phyloP scores from a whole-genome alignment of 2,329 filamentous ascomycete genomes.

The Polytolypa hystricis region DNA sequence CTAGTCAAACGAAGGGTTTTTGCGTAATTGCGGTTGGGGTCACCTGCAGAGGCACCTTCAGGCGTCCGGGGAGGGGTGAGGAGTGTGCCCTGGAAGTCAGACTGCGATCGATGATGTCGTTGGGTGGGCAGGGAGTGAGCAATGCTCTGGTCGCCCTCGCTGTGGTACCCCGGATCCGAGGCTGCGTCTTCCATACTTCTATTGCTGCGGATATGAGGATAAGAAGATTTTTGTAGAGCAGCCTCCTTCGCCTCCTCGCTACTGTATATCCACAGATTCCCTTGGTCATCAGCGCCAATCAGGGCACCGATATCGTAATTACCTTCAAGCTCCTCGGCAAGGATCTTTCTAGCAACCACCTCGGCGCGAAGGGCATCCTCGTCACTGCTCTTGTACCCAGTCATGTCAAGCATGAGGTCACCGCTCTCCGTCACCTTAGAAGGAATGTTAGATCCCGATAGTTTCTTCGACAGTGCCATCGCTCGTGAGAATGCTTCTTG shows the following conservation, averaged over 20 bases:
- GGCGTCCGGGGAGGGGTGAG: conserved; percentile 48
- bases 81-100: conserved; percentile 57
- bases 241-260: conserved; percentile 92
- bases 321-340: conserved; percentile 85
- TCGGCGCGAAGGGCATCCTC: conserved; percentile 86
- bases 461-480: conserved; percentile 70
- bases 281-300: conserved; percentile 88
- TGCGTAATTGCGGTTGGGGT: conserved; percentile 79
- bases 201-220: conserved; percentile 42
- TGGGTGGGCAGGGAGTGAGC: conserved; percentile 50
- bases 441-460: conserved; percentile 83
- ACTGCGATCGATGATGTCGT: conserved; percentile 48
- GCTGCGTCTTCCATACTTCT: conserved; percentile 61
- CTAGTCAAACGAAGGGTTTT: conserved; percentile 93
- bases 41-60: conserved; percentile 40
- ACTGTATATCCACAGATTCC: conserved; percentile 99
- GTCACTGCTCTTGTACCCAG: conserved; percentile 87
- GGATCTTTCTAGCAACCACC: conserved; percentile 81
- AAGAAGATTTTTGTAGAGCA: conserved; percentile 54
- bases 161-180: conserved; percentile 92
- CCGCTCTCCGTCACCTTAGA: conserved; percentile 85
- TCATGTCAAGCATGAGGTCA: conserved; percentile 97
- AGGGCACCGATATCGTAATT: conserved; percentile 93
- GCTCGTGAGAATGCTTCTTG: conserved; percentile 74
- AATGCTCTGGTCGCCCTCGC: conserved; percentile 60